Conservation (phyloP, 148 eudicot genomes). For the Rheum nobile region DNA sequence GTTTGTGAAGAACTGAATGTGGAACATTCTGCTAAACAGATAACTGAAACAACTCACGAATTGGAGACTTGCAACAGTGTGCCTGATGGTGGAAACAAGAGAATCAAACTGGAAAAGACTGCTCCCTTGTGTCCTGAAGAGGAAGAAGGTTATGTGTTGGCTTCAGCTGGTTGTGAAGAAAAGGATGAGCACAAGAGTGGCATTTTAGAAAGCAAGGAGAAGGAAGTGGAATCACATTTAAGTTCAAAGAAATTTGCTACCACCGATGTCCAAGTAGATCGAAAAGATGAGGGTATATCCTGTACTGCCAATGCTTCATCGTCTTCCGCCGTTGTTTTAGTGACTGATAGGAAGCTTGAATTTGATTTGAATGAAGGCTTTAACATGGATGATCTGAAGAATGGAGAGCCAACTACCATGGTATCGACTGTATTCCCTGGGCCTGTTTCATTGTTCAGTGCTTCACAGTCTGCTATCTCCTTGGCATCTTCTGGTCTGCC, state of each 20-base stretch:
- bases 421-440: slow-evolving; percentile 15
- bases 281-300: slow-evolving; percentile 13
- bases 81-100: slow-evolving; percentile 8
- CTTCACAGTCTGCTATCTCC: slow-evolving; percentile 24
- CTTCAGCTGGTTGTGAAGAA: slow-evolving; percentile 10
- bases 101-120: slow-evolving; percentile 9
- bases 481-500: slow-evolving; percentile 26
- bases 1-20: slow-evolving; percentile 9
- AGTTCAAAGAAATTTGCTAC: slow-evolving; percentile 13
- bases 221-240: slow-evolving; percentile 10
- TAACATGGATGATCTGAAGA: slow-evolving; percentile 43
- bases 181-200: slow-evolving; percentile 15
- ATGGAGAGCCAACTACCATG: slow-evolving; percentile 29
- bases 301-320: slow-evolving; percentile 16
- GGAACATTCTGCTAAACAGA: slow-evolving; percentile 12
- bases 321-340: slow-evolving; percentile 18
- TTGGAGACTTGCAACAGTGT: slow-evolving; percentile 12
- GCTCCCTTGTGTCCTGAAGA: slow-evolving; percentile 6
- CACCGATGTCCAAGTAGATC: slow-evolving; percentile 14
- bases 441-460: slow-evolving; percentile 22
- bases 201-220: slow-evolving; percentile 17
- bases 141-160: slow-evolving; percentile 11
- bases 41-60: slow-evolving; percentile 11
- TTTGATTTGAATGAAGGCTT: slow-evolving; percentile 77
- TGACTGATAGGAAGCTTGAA: slow-evolving; percentile 27